Base-by-base conservation (phyloP, 257 asterid species). In the Dorcoceras hygrometricum region DNA sequence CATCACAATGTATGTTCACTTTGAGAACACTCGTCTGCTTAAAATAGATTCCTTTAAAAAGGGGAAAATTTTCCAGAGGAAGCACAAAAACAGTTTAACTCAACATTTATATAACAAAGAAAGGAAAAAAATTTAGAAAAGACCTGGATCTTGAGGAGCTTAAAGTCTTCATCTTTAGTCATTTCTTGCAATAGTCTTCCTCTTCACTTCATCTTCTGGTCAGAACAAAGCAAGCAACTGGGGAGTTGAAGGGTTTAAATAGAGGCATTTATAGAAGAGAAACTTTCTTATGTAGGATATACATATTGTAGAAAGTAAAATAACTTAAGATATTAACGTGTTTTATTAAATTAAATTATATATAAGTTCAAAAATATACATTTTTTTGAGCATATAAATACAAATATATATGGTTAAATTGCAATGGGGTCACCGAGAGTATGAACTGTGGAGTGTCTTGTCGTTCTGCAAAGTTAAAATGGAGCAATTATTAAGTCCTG, bases 61-160 rank as follows among this genome's bases (percentile, higher is more conserved):
- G 11, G 5, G 0, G 28, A 16, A 23, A 3, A 22, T 32, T 6
- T n/a, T 43, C 1, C 51, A 12, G 43, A 6, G 16, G 10, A 26
- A 14, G 23, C 63, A 23, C 29, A 16, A 26, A 58, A 23, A 26
- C 32, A 26, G 5, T 1, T 14, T 58, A 2, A 27, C 23, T 58
- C 4, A 3, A 18, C 14, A 58, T 27, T 9, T 14, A 6, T 2
- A 58, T 1, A 14, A 26, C 9, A 24, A 20, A 8, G 36, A 3
- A 28, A 25, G 11, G 5, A 0, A 8, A 14, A 14, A 6, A 25
- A 10, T 22, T 3, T 23, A 10, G 57, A n/a, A 51, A 27, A 28
- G 29, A 84, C 98, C 96, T 87, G 98, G 82, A 91, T 87, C 90
- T 89, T 91, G 73, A 91, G 95, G 65, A 89, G 93, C 87, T 89